Evolutionary conservation across 2,329 filamentous ascomycete species (phyloP), one percentile per base, ranked within the genome.

Genomic region (Aspergillus terreus): DNA sequence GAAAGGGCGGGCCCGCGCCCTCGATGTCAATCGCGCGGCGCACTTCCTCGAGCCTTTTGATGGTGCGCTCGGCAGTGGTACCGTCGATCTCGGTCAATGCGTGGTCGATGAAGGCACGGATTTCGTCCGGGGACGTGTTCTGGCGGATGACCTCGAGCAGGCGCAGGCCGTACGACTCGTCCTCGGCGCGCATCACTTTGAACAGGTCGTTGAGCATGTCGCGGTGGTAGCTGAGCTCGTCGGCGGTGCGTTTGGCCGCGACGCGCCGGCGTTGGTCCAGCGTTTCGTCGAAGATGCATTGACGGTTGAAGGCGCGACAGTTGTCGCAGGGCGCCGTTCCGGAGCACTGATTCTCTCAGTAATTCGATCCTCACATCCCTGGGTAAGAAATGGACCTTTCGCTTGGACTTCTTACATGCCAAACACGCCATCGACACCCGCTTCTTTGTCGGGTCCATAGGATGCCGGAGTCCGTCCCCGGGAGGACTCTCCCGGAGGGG

Each of bases 211-310:
- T 64, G 1, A 73, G 57, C 47, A 73, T 62, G 50, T 71, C 66
- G 6, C 68, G 71, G 49, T 72, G 69, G 46, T 72, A 70, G 44
- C 61, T 62, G 14, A 74, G 61, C 54, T 74, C 71, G 45, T 72
- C 68, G 2, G 71, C 63, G 4, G 71, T 72, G 7, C 70, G 62
- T 52, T 73, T 75, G 9, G 68, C 68, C 1, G 67, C 69, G 15
- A 72, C 68, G 15, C 71, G 67, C 4, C 71, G 68, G 10, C 72
- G 66, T 7, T 82, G 82, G 50, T 85, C 79, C 32, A 80, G 76
- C 1, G 80, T 81, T 63, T 82, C 79, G 62, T 87, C 84, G 63
- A 85, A 79, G 25, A 85, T 76, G 4, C 72, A 75, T 33, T 63
- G 60, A 27, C 66, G 58, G 19, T 65, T 62, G 46, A 68, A 70